Evolutionary conservation across 2,329 filamentous ascomycete genomes (phyloP), one percentile per base, ranked within the genome.

Genomic region (Curvularia sp.): DNA sequence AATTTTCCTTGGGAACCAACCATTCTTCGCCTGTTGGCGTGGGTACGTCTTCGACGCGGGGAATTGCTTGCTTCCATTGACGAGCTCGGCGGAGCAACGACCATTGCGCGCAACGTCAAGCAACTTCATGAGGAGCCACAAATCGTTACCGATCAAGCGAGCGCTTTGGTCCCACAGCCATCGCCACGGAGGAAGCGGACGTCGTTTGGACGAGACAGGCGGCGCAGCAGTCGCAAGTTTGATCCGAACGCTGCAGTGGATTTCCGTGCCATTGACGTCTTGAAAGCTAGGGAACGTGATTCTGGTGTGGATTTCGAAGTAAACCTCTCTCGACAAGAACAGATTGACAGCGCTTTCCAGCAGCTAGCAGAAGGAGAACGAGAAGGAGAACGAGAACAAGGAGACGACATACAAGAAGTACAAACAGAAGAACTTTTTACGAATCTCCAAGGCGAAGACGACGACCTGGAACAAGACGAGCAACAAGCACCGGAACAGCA

Each of bases 1-100:
- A 61, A 67, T 1, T 88, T 82, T 66, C 77, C 80, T 3, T 88
- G 85, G 84, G 64, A 76, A 0, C 65, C 72, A 2, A 84, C 86
- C 52, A 68, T 83, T 5, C 62, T 80, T 0, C 70, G 77, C 8
- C 69, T 81, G 5, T 72, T 81, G 1, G 65, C 76, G 18, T 87
- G 85, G 83, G 75, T 80, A 20, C 77, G 79, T 55, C 62, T 67
- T 7, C 78, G 83, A 20, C 74, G 76, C 31, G 65, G 70, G 5
- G 82, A 86, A 58, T 78, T 88, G 42, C 70, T 78, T 20, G 51
- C 66, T 2, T 71, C 76, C 1, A 75, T 87, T 18, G 64, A 72
- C 9, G 49, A 64, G 2, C 76, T 80, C 57, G 82, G 82, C 2
- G 81, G 81, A n/a, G 63, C 81, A 12, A 67, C 76, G 12, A 67